These are phyloP conservation scores for Platanthera guangdongensis DNA, from an alignment of 106 monocot species.

Conservation along the genomic window DNA sequence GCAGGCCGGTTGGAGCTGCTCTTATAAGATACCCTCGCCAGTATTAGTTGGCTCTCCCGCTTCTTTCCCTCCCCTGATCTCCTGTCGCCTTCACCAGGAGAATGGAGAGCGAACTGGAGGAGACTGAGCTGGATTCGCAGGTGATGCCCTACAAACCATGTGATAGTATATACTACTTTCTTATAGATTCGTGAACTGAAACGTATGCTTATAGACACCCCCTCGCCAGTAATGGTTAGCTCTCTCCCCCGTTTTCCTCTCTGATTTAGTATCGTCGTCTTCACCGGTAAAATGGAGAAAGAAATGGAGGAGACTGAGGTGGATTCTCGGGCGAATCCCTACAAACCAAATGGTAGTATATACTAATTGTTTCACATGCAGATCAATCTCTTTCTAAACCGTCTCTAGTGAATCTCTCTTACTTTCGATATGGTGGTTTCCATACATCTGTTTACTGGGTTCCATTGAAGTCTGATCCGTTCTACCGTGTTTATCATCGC, in stretches of 20 bases:
- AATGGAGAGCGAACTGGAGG: slow-evolving; percentile 21
- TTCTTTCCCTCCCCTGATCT: not conserved
- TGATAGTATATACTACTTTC: not conserved
- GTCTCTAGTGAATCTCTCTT: not conserved
- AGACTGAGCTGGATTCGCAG: slow-evolving; percentile 48
- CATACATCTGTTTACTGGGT: not conserved
- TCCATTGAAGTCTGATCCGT: not conserved
- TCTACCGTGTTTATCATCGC: not conserved
- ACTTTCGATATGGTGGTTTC: not conserved
- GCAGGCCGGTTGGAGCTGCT: too few relatives aligned
- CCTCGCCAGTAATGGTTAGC: too few relatives aligned
- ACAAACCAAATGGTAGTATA: not conserved
- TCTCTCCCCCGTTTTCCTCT: not conserved
- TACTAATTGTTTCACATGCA: not conserved
- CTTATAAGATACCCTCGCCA: too few relatives aligned
- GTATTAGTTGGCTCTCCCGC: not conserved
- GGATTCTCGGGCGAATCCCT: slow-evolving; percentile 36
- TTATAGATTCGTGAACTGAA: too few relatives aligned
- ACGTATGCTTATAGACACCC: too few relatives aligned
- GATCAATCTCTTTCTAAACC: not conserved
- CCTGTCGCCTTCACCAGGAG: not conserved
- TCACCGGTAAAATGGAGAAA: not conserved
- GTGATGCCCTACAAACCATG: slow-evolving; percentile 8
- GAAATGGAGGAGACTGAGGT: slow-evolving; percentile 35
- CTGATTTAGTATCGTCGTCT: not conserved